phyloP scores from a whole-genome alignment of 2,329 filamentous ascomycete species.

The Aspergillus sp. region DNA sequence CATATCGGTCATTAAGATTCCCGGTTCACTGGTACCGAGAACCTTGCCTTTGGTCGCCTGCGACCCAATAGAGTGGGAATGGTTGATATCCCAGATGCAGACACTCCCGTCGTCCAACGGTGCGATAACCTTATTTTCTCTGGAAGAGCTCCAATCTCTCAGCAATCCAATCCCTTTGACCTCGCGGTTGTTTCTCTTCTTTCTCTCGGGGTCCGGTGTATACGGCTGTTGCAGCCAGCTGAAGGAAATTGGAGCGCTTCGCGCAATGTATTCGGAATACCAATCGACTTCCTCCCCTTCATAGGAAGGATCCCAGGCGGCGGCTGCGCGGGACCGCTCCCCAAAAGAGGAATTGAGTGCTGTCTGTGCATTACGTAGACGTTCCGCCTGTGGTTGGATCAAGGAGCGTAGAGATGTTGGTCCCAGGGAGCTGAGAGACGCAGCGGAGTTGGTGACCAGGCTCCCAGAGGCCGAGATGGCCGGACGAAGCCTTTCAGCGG shows the following conservation, averaged over 20 bases:
- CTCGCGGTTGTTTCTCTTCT: constrained; percentile 53
- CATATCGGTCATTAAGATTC: constrained; percentile 67
- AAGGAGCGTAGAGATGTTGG: constrained; percentile 32
- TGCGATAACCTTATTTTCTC: constrained; percentile 65
- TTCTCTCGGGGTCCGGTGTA: constrained; percentile 32
- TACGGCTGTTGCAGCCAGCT: constrained; percentile 72
- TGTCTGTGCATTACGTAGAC: constrained; percentile 1
- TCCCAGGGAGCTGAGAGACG: constrained; percentile 31
- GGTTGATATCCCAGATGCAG: constrained; percentile 77
- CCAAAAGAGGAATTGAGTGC: constrained; percentile 20
- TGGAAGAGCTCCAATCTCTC: constrained; percentile 51
- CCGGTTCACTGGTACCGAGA: constrained; percentile 63
- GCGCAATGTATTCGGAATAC: constrained; percentile 86
- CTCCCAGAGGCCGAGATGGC: constrained; percentile 40
- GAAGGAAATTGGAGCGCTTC: constrained; percentile 70
- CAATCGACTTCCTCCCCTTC: constrained; percentile 71
- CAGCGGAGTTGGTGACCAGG: constrained; percentile 44
- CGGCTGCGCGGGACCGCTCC: constrained; percentile 38
- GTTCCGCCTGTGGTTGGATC: constrained; percentile 28
- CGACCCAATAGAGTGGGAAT: constrained; percentile 29
- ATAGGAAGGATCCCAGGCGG: constrained; percentile 81
- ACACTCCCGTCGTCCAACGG: constrained; percentile 84
- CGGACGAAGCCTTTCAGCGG: constrained; percentile 41
- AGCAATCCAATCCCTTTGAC: constrained; percentile 72
- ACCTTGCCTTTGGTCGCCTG: constrained; percentile 54